Evolutionary conservation across 805 yeast species (phyloP), one percentile per base, ranked within the genome.

Genomic region (Ascoidea rubescens): DNA sequence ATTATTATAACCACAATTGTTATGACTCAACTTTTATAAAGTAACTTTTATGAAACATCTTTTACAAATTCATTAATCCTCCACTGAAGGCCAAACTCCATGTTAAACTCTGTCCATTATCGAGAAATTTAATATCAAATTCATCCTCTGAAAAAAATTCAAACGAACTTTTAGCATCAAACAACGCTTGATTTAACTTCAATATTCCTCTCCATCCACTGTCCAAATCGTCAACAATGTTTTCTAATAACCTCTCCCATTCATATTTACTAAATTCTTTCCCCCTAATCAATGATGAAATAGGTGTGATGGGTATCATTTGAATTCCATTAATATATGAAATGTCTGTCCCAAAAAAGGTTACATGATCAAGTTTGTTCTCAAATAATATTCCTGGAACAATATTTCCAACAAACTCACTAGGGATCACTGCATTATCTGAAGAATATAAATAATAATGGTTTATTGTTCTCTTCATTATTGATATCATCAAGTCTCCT

Each of bases 301-400:
- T 71, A 0, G 87, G 84, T 0, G 86, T 82, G 32, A 78, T 68
- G 28, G 90, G 90, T 45, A 84, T 61, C 89, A 84, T 84, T 63
- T 84, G 89, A 54, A 84, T 84, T 4, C 91, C 91, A 58, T 84
- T 87, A 51, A 82, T 82, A 59, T 78, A 84, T 64, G 82, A 82
- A 46, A 69, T 66, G 52, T 74, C 67, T 54, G 68, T 61, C 5
- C 89, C 89, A 60, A 84, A 84, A 60, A 78, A 84, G 2, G 90
- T 84, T 5, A 87, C 77, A 67, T 84, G 81, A 60, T 79, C 87
- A 53, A 81, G 70, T 61, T 83, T 82, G 67, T 84, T 83, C 61
- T 84, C 89, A 64, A 82, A 82, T 48, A 78, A 63, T 53, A 84
- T 82, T 5, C 91, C 91, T 33, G 79, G 65, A 7, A 82, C 89